Base-by-base conservation (phyloP, 2,329 filamentous ascomycete species). In the Pestalotiopsis sp. region DNA sequence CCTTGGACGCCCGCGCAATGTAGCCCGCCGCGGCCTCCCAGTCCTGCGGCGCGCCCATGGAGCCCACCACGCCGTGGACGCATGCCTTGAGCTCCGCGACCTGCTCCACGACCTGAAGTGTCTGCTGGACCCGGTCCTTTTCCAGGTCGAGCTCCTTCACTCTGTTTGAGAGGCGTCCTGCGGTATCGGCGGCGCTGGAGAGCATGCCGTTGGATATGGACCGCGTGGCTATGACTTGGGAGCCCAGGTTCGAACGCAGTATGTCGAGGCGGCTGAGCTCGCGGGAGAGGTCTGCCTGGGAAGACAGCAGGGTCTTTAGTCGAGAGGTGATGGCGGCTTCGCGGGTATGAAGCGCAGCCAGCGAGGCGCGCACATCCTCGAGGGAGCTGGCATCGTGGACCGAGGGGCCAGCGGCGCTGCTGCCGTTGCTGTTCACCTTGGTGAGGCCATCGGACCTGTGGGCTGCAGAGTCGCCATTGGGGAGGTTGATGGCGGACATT, bases 21-120 rank as follows among this genome's bases (percentile, higher is more conserved):
- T 98, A 98, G 61, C 89, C 92, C 2, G 96, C 96, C 3, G 96
- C 96, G 3, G 94, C 96, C 81, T 99, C 96, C 96, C 96, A 99
- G 83, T 99, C 96, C 80, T 99, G 96, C 57, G 96, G 94, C 4
- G 95, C 95, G 41, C 95, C 96, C 96, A 99, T 99, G 69, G 93
- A 97, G 20, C 95, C 96, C 31, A 95, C 91, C 12, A 98, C 95
- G 58, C 96, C 96, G 70, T 98, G 90, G 45, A 98, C 93, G 78
- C 96, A 99, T 9, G 96, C 93, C 82, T 98, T 98, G 72, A 99
- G 91, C 85, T 99, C 96, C 4, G 93, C 93, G 14, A 99, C 95
- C 82, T 98, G 95, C 80, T 98, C 95, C 12, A 98, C 96, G 3
- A 98, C 94, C 9, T 92, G 88, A 68, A 99, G 84, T 0, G 96